Conservation (phyloP, 495 filamentous ascomycete species). For the Cladorrhinum samala region DNA sequence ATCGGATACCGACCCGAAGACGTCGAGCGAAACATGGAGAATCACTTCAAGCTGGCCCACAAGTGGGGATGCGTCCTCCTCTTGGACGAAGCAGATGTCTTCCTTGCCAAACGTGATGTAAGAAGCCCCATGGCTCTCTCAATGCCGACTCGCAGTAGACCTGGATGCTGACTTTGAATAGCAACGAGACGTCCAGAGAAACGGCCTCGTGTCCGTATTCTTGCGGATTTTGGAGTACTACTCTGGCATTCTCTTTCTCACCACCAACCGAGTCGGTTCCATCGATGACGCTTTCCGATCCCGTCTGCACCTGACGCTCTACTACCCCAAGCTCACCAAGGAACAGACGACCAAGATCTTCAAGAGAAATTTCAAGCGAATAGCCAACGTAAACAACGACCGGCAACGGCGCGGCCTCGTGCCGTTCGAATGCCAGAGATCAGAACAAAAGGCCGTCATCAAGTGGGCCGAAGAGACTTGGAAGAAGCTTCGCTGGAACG, state of each 20-base stretch:
- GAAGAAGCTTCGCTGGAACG: constrained; percentile 34
- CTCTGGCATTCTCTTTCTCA: constrained; percentile 51
- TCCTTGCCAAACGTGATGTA: constrained; percentile 41
- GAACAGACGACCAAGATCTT: constrained; percentile 30
- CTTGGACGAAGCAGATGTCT: constrained; percentile 54
- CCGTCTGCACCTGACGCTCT: constrained; percentile 46
- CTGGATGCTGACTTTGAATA: too few species aligned
- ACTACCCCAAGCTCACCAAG: constrained; percentile 35
- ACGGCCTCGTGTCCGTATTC: constrained; percentile 50
- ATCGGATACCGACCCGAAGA: constrained; percentile 20
- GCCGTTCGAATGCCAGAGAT: constrained; percentile 8
- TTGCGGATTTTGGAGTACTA: constrained; percentile 56
- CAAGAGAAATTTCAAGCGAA: constrained; percentile 27
- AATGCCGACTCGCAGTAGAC: background rate
- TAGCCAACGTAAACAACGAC: constrained; percentile 17
- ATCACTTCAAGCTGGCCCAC: constrained; percentile 34
- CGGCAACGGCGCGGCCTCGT: constrained; percentile 7
- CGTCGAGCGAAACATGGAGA: constrained; percentile 38
- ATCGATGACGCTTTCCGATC: constrained; percentile 53
- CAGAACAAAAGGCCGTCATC: constrained; percentile 13
- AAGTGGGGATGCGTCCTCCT: constrained; percentile 48
- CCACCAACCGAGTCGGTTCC: constrained; percentile 47
- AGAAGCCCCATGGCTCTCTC: background rate
- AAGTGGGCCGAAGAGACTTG: constrained; percentile 13
- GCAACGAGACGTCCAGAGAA: constrained; percentile 38